Evolutionary conservation across 495 filamentous ascomycete species (phyloP).

Genomic region (Aspergillus nidulans): DNA sequence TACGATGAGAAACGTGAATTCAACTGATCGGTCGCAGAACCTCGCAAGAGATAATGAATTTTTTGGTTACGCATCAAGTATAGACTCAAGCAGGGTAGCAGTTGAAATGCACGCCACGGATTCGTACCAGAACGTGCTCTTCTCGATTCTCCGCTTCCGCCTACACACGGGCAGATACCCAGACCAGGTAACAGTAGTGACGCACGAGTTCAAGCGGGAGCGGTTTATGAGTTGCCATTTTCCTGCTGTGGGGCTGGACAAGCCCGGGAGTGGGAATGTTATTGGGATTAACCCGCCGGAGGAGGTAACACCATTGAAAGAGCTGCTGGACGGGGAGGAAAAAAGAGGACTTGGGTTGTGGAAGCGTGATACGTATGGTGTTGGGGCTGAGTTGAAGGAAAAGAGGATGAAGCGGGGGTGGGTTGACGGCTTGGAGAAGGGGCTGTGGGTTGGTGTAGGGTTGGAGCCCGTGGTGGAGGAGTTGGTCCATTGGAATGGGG

Average conservation of each 20-base stretch:
- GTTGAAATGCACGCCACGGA: constrained; percentile 69
- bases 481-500: constrained; percentile 40
- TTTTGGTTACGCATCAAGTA: constrained; percentile 20
- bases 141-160: constrained; percentile 61
- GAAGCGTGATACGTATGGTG: constrained; percentile 43
- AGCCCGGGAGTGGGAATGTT: constrained; percentile 35
- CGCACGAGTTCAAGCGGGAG: constrained; percentile 67
- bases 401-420: constrained; percentile 42
- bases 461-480: constrained; percentile 29
- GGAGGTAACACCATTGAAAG: constrained; percentile 43
- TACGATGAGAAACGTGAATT: background rate
- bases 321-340: constrained; percentile 38
- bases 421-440: constrained; percentile 25
- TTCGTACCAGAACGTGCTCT: constrained; percentile 73
- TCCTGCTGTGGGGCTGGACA: constrained; percentile 51
- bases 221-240: constrained; percentile 68
- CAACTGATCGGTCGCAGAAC: constrained; percentile 31
- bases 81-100: constrained; percentile 30
- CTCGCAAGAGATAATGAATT: constrained; percentile 40
- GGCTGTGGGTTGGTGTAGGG: constrained; percentile 22
- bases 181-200: constrained; percentile 59
- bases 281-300: constrained; percentile 69
- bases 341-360: constrained; percentile 41
- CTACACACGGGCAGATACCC: constrained; percentile 33
- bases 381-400: constrained; percentile 26